Evolutionary conservation across 176 grass and related monocot genomes (phyloP).

Genomic region (Miscanthus lutarioriparius): DNA sequence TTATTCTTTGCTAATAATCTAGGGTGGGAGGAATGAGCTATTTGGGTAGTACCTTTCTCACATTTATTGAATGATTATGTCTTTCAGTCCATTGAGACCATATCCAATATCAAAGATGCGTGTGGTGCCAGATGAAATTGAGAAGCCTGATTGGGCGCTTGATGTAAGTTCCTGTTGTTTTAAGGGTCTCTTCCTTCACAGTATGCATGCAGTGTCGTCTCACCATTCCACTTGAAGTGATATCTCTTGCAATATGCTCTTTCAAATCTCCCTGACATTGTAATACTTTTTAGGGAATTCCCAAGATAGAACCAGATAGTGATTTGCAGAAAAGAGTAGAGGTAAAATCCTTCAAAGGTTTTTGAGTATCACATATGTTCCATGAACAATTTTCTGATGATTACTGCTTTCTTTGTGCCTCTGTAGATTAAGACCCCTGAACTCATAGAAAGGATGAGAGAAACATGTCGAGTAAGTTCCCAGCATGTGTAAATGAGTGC

Average conservation of each 20-base stretch:
- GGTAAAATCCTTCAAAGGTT: conserved; percentile 51
- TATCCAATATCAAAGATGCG: conserved; percentile 87
- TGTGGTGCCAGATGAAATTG: conserved; percentile 64
- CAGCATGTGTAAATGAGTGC: background rate
- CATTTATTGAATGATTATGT: conserved; percentile 12
- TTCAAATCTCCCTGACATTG: conserved; percentile 22
- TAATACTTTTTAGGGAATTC: conserved; percentile 65
- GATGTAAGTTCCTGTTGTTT: conserved; percentile 61
- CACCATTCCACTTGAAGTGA: conserved; percentile 17
- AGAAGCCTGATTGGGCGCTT: conserved; percentile 90
- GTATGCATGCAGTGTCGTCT: background rate
- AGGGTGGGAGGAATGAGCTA: background rate
- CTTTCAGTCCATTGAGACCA: conserved; percentile 80
- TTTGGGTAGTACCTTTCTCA: background rate
- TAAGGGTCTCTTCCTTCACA: conserved; percentile 21
- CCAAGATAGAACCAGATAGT: conserved; percentile 89
- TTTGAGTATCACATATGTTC: conserved; percentile 1
- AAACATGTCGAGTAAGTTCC: conserved; percentile 88
- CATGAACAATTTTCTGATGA: conserved; percentile 18
- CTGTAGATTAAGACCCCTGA: conserved; percentile 91
- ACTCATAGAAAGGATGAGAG: conserved; percentile 94
- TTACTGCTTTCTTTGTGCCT: conserved; percentile 34
- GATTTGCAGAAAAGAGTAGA: conserved; percentile 95
- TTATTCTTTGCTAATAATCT: background rate
- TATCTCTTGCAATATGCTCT: conserved; percentile 1